Base-by-base conservation (phyloP, 2,329 filamentous ascomycete genomes). In the Fusarium verrucosum region DNA sequence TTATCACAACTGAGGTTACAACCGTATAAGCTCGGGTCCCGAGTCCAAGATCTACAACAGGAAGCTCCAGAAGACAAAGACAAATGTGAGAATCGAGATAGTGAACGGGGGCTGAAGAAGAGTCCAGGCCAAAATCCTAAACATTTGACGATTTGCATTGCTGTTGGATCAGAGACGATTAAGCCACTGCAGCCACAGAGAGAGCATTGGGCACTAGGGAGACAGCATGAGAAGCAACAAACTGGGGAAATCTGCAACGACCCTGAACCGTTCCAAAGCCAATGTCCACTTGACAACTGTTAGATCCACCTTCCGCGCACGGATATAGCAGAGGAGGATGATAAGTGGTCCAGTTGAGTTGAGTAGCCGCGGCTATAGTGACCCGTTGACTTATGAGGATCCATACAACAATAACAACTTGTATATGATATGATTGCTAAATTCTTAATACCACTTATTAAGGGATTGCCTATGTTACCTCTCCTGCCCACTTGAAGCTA, bases 231-330 rank as follows among this genome's bases (percentile, higher is more conserved):
- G 37, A 46, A 62, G 37, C 30, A 46, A 28, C 35, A 41, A 46
- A 54, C 46, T 60, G 55, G 57, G 28, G 56, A 44, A 40, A 59
- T 46, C 57, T 66, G 62, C 36, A 62, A 62, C 51, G 47, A 41
- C 51, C 56, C 20, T 46, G 50, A 53, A 38, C 57, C 46, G 44
- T 66, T 66, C 25, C 20, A 45, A 50, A 54, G 11, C 41, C 44
- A 37, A 57, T 43, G 42, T 44, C 57, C 57, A 66, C 59, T 59
- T 50, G 33, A 54, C 54, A 59, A 59, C 28, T 58, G 13, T 33
- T n/a, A 26, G 62, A 35, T 54, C 62, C 57, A 66, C 51, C 30
- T 37, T 14, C 17, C 17, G 16, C 20, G 43, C 35, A 30, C 43
- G 55, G 49, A 25, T 50, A 45, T 45, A 45, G n/a, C n/a, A 19